Evolutionary conservation across 2,329 filamentous ascomycete genomes (phyloP).

Genomic region (Epichloe typhina): DNA sequence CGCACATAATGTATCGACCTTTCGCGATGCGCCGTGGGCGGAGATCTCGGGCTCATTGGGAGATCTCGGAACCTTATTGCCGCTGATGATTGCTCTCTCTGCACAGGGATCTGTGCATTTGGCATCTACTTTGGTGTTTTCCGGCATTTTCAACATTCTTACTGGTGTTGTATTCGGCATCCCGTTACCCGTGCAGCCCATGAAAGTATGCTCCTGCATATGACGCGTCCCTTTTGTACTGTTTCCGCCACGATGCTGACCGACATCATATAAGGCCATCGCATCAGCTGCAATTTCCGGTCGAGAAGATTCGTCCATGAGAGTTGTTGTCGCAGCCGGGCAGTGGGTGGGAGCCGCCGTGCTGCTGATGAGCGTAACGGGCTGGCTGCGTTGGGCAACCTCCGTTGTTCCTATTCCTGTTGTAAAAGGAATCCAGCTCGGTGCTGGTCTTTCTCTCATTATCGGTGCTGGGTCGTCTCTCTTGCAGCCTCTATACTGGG

Average conservation of each 20-base stretch:
- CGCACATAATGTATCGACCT: constrained; percentile 34
- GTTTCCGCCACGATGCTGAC: neutral
- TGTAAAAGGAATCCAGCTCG: constrained; percentile 89
- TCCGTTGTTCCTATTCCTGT: constrained; percentile 70
- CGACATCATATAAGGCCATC: constrained; percentile 47
- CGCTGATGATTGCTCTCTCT: constrained; percentile 76
- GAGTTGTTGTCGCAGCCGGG: constrained; percentile 68
- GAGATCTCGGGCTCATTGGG: constrained; percentile 83
- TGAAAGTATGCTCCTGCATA: constrained; percentile 35
- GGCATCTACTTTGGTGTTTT: constrained; percentile 74
- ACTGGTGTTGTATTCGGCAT: constrained; percentile 78
- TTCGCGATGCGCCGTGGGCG: constrained; percentile 35
- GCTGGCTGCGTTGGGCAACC: constrained; percentile 62
- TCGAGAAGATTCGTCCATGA: constrained; percentile 33
- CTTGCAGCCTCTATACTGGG: constrained; percentile 57
- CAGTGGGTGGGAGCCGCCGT: constrained; percentile 60
- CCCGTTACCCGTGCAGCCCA: constrained; percentile 83
- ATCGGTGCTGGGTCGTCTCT: constrained; percentile 62
- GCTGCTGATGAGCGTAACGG: constrained; percentile 64
- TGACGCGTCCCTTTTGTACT: neutral
- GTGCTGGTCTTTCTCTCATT: constrained; percentile 73
- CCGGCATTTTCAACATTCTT: constrained; percentile 72
- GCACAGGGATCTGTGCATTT: constrained; percentile 68
- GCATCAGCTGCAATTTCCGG: constrained; percentile 75
- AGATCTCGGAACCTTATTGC: constrained; percentile 80